These are phyloP conservation scores for Metschnikowia arizonensis DNA, from an alignment of 805 yeast genomes.

Conservation along the genomic window DNA sequence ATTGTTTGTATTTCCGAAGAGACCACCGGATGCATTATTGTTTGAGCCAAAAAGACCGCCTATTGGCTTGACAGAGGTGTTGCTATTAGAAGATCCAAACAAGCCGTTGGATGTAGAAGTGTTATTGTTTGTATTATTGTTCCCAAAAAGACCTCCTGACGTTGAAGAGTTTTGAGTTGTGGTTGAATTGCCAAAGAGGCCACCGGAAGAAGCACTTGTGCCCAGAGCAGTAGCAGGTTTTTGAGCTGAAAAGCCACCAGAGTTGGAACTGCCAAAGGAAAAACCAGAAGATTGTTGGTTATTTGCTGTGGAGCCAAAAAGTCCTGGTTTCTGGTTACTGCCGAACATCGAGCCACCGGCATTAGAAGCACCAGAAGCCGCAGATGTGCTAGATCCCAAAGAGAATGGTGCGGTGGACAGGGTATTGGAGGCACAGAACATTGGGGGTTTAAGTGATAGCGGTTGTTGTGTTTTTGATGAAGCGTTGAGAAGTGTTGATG, in stretches of 20 bases:
- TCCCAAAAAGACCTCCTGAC: constrained; percentile 24
- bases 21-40: constrained; percentile 27
- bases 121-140: constrained; percentile 16
- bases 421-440: constrained; percentile 16
- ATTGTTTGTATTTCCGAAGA: constrained; percentile 28
- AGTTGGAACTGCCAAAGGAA: constrained; percentile 3
- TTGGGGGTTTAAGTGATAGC: not conserved
- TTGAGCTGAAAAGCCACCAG: constrained; percentile 14
- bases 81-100: constrained; percentile 19
- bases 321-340: constrained; percentile 11
- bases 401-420: constrained; percentile 8
- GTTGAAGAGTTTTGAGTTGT: not conserved
- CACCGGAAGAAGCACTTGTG: constrained; percentile 3
- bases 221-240: constrained; percentile 8
- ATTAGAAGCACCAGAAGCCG: constrained; percentile 7
- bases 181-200: constrained; percentile 13
- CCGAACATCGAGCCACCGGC: constrained; percentile 13
- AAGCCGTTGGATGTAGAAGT: constrained; percentile 29
- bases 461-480: constrained; percentile 1
- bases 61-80: not conserved
- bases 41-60: constrained; percentile 5
- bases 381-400: constrained; percentile 8
- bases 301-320: constrained; percentile 10
- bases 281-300: not conserved
- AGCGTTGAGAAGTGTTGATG: constrained; percentile 1